phyloP scores from a whole-genome alignment of 306 rosid genomes.

The Ziziphus jujuba region DNA sequence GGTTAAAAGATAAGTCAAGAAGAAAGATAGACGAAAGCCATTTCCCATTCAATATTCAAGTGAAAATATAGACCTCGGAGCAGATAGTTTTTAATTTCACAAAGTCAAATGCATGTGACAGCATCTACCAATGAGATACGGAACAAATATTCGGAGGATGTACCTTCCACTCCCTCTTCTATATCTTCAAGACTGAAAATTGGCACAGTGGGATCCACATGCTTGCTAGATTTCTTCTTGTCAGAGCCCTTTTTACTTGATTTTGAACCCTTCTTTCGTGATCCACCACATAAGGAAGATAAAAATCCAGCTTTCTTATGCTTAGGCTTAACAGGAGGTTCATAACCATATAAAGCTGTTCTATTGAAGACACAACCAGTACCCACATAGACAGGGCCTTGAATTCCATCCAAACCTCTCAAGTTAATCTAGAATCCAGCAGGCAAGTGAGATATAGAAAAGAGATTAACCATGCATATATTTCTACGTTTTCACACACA shows the following conservation, averaged over 20 bases:
- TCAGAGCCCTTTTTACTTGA: conserved; percentile 75
- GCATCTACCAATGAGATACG: not conserved
- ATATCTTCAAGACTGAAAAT: conserved; percentile 85
- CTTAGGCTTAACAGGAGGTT: conserved; percentile 86
- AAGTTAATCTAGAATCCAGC: conserved; percentile 72
- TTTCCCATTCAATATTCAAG: too few relatives aligned
- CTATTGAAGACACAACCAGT: conserved; percentile 97
- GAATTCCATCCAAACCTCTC: conserved; percentile 96
- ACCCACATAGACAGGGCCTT: conserved; percentile 98
- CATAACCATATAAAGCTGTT: conserved; percentile 90
- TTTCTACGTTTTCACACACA: not conserved
- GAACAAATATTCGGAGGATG: not conserved
- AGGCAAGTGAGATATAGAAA: conserved; percentile 12
- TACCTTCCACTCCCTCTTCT: conserved; percentile 98
- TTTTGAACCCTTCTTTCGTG: conserved; percentile 65
- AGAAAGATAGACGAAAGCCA: too few relatives aligned
- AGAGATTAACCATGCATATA: not conserved
- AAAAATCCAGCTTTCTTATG: conserved; percentile 68
- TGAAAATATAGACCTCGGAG: too few relatives aligned
- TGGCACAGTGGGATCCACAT: conserved; percentile 79
- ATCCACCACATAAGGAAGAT: conserved; percentile 71
- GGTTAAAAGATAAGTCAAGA: too few relatives aligned
- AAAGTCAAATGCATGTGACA: not conserved
- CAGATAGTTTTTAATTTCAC: too few relatives aligned
- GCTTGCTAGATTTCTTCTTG: conserved; percentile 74